phyloP scores from a whole-genome alignment of 2,329 filamentous ascomycete species.

The Thielaviopsis populi region DNA sequence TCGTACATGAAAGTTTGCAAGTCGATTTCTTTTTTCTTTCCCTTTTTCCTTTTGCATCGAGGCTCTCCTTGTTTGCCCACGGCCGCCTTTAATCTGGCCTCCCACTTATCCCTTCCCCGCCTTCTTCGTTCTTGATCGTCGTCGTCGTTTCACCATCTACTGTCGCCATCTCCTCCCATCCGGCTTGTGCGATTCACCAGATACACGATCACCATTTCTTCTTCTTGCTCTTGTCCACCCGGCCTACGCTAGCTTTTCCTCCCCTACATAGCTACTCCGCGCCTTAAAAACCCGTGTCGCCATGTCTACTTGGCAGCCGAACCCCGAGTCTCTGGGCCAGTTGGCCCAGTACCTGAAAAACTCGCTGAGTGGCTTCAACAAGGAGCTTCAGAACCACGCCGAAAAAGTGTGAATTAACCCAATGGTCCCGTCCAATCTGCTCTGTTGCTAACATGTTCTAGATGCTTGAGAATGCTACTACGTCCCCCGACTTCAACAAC shows the following conservation, averaged over 20 bases:
- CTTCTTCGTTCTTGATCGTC: neutral
- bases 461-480: slow-evolving; percentile 87
- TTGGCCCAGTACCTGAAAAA: slow-evolving; percentile 80
- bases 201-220: neutral
- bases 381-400: slow-evolving; percentile 70
- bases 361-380: slow-evolving; percentile 74
- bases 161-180: neutral
- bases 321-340: slow-evolving; percentile 74
- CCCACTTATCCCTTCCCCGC: slow-evolving; percentile 1
- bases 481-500: slow-evolving; percentile 88
- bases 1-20: neutral
- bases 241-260: neutral
- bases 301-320: slow-evolving; percentile 82
- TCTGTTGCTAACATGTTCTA: slow-evolving; percentile 26
- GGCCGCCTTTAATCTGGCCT: neutral
- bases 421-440: neutral
- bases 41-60: neutral
- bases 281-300: slow-evolving; percentile 19
- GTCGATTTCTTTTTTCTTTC: neutral
- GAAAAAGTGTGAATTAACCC: slow-evolving; percentile 41
- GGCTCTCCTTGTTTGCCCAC: neutral
- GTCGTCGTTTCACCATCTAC: neutral
- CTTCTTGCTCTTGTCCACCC: neutral
- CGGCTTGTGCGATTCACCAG: neutral
- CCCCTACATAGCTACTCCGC: no score